Evolutionary conservation across 2,329 filamentous ascomycete genomes (phyloP), one percentile per base, ranked within the genome.

Genomic region (Fusarium nanum): DNA sequence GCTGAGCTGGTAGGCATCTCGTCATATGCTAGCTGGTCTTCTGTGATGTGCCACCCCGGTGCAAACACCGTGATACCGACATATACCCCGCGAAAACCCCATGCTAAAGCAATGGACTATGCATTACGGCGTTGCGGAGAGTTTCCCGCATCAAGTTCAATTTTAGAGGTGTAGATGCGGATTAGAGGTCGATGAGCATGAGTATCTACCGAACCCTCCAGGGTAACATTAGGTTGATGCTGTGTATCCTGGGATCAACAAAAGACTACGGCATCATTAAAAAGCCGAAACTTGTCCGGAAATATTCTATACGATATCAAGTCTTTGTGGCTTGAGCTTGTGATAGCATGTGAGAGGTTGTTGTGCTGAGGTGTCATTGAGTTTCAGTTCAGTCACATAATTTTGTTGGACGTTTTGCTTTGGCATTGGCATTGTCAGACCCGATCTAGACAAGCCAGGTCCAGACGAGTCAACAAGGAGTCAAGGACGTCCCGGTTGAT

Each of bases 281-380:
- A 48, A 64, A 56, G 23, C 67, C 64, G 70, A 70, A 63, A 46
- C 59, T 70, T 45, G 67, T 50, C 67, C 67, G 68, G 61, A 44
- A 37, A 52, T n/a, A 40, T 30, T 44, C 25, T 46, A 50, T 37
- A 37, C 18, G 34, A 27, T 25, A 27, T 42, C 56, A 54, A 14
- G 20, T 40, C 22, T 27, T 23, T 13, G 56, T 57, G 56, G 61
- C 53, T 67, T 64, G 48, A 55, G 37, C 56, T 42, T 44, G 56
- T 56, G 64, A 60, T 34, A 23, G 27, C 20, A 55, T 60, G 63
- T 66, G 42, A 61, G 30, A 32, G 48, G 13, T 18, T 22, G 46
- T 57, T 70, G 28, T 58, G 64, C 41, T 69, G 63, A 45, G 58
- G 53, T 61, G 37, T 56, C 60, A 41, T 56, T 30, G 54, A 34